A percentile compares a stretch with the other conserved stretches of the same genome.
Conservation (phyloP, 768 basidiomycete genomes). For the Auricularia sp. region DNA sequence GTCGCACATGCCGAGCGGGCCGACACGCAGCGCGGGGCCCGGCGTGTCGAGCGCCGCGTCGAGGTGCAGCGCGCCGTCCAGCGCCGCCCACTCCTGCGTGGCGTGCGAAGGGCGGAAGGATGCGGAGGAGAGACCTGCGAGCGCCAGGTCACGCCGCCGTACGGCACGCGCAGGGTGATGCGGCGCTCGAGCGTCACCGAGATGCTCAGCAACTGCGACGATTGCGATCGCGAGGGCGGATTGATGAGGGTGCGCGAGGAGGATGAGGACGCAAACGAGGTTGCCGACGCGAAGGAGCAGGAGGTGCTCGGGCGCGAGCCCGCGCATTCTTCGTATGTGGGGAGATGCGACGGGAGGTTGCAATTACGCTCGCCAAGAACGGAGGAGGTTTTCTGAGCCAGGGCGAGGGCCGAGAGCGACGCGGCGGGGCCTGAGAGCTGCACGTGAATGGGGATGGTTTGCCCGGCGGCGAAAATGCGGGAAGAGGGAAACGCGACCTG, state of each 20-base stretch:
- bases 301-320: not conserved
- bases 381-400: not conserved
- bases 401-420: not conserved
- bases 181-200: not conserved
- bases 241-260: not conserved
- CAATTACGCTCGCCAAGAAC: not conserved
- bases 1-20: not conserved
- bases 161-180: not conserved
- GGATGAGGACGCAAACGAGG: not conserved
- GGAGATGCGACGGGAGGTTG: not conserved
- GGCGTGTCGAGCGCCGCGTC: not conserved
- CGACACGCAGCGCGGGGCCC: not conserved
- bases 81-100: not conserved
- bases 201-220: not conserved
- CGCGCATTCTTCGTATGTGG: not conserved
- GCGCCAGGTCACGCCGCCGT: not conserved
- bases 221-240: not conserved
- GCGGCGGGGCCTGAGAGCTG: not conserved
- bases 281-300: not conserved
- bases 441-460: not conserved
- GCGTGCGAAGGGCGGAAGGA: not conserved
- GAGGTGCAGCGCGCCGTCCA: not conserved
- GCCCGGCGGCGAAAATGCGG: not conserved
- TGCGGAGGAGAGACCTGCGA: not conserved
- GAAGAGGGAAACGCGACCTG: not conserved